These are phyloP conservation scores for Trichoderma hamatum DNA, from an alignment of 2,329 filamentous ascomycete genomes.

Conservation along the genomic window DNA sequence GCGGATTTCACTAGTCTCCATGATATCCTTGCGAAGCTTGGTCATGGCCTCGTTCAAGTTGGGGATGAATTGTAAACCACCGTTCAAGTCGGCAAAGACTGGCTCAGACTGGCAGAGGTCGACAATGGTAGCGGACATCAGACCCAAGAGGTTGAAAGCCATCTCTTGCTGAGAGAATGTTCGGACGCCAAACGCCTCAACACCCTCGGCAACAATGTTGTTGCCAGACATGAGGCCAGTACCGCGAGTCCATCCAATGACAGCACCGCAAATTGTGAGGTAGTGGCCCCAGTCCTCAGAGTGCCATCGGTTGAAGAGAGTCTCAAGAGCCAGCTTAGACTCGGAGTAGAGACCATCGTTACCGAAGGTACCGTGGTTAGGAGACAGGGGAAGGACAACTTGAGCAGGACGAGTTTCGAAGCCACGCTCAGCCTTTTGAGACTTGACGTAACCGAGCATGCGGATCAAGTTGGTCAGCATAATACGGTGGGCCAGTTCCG, in stretches of 20 bases:
- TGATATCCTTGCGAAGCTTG: slow-evolving; percentile 89
- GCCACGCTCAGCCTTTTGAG: slow-evolving; percentile 82
- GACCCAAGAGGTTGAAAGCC: slow-evolving; percentile 96
- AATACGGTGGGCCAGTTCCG: slow-evolving; percentile 95
- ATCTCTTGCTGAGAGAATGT: slow-evolving; percentile 99
- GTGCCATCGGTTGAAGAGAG: slow-evolving; percentile 97
- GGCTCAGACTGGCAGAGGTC: slow-evolving; percentile 95
- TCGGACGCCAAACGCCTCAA: slow-evolving; percentile 94
- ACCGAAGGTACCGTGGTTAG: slow-evolving; percentile 97
- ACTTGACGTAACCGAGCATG: slow-evolving; percentile 86
- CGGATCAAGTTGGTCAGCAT: slow-evolving; percentile 98
- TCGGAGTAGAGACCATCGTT: slow-evolving; percentile 98
- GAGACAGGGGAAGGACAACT: slow-evolving; percentile 92
- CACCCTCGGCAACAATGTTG: slow-evolving; percentile 95
- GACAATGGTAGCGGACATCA: slow-evolving; percentile 93
- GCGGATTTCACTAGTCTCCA: slow-evolving; percentile 91
- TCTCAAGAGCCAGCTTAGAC: slow-evolving; percentile 95
- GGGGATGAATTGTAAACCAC: slow-evolving; percentile 94
- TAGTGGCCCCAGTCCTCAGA: slow-evolving; percentile 97
- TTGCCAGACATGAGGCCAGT: slow-evolving; percentile 98
- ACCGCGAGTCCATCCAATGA: slow-evolving; percentile 98
- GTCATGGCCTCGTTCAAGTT: slow-evolving; percentile 95
- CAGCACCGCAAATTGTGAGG: slow-evolving; percentile 95
- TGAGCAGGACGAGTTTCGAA: slow-evolving; percentile 96
- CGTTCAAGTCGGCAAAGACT: slow-evolving; percentile 96